phyloP scores from a whole-genome alignment of 75 land plant genomes.

The Sequoia sempervirens region DNA sequence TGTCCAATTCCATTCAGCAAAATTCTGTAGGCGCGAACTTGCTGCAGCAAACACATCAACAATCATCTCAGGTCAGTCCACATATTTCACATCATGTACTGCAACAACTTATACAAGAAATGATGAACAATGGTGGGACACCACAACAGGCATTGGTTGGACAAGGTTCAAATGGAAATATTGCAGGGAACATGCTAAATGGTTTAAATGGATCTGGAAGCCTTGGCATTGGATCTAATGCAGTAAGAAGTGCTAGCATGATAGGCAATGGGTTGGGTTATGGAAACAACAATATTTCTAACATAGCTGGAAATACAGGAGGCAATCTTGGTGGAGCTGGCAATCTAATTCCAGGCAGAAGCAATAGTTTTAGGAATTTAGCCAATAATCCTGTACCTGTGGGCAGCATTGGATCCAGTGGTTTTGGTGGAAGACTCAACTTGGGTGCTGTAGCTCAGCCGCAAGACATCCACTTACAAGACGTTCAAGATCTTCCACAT shows the following conservation, averaged over 20 bases:
- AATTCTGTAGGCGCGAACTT: constrained; percentile 15
- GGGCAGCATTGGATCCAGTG: constrained; percentile 8
- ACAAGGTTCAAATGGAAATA: constrained; percentile 18
- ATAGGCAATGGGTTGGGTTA: constrained; percentile 17
- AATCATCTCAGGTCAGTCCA: constrained; percentile 25
- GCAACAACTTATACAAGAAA: constrained; percentile 57
- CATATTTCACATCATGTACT: constrained; percentile 46
- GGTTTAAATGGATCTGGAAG: constrained; percentile 13
- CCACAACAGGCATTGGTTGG: constrained; percentile 24
- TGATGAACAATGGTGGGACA: constrained; percentile 21
- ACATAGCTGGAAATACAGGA: constrained; percentile 11
- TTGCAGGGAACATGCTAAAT: constrained; percentile 2
- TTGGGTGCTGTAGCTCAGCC: constrained; percentile 22
- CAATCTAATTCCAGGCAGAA: constrained; percentile 24
- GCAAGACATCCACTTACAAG: constrained; percentile 43
- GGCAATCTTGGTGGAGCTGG: constrained; percentile 9
- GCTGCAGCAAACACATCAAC: constrained; percentile 31
- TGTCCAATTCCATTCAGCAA: constrained; percentile 21
- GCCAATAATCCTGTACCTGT: constrained; percentile 29
- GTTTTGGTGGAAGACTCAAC: constrained; percentile 12
- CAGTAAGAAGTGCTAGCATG: constrained; percentile 6
- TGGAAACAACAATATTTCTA: constrained; percentile 14
- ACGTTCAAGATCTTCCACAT: constrained; percentile 37
- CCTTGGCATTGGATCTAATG: constrained; percentile 2
- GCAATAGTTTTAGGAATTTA: constrained; percentile 35